These are phyloP conservation scores for Psidium friedrichsthalianum DNA, from an alignment of 345 rosid genomes.

Conservation along the genomic window DNA sequence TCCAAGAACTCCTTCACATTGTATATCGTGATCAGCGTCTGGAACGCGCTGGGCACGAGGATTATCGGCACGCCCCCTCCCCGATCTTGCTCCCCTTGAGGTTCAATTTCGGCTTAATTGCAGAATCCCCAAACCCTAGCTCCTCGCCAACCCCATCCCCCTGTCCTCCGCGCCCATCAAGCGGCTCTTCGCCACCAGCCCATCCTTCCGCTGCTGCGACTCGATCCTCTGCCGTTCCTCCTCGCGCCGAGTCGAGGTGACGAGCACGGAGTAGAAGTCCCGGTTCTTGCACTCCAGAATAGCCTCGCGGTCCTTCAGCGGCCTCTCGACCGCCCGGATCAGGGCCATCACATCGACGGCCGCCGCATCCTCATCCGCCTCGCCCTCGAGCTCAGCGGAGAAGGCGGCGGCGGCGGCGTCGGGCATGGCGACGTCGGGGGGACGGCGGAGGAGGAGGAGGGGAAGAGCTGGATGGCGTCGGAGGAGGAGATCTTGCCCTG, in stretches of 20 bases:
- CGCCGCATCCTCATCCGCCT: conserved; percentile 6
- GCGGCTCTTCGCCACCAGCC: conserved; percentile 82
- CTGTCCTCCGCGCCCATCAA: conserved; percentile 74
- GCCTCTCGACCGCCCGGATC: conserved; percentile 53
- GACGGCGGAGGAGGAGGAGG: conserved; percentile 14
- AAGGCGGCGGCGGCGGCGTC: neutral
- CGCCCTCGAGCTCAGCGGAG: neutral
- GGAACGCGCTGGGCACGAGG: conserved; percentile 89
- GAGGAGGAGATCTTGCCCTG: conserved; percentile 51
- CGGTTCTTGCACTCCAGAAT: conserved; percentile 59
- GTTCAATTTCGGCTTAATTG: conserved; percentile 50
- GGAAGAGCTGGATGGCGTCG: conserved; percentile 64
- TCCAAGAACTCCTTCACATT: conserved; percentile 94
- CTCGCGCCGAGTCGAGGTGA: conserved; percentile 70
- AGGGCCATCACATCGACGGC: conserved; percentile 15
- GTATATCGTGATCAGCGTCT: conserved; percentile 77
- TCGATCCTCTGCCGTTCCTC: conserved; percentile 86
- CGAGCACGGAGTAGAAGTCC: conserved; percentile 72
- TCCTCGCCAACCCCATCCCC: conserved; percentile 66
- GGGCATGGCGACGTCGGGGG: neutral
- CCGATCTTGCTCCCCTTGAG: conserved; percentile 74
- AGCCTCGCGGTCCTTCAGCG: conserved; percentile 66
- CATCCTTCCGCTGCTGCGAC: conserved; percentile 90
- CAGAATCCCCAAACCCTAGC: conserved; percentile 36
- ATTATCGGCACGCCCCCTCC: conserved; percentile 92